A percentile compares a stretch with the other conserved stretches of the same genome.
Evolutionary conservation across 495 filamentous ascomycete species (phyloP).

Genomic region (Xylaria venustula): DNA sequence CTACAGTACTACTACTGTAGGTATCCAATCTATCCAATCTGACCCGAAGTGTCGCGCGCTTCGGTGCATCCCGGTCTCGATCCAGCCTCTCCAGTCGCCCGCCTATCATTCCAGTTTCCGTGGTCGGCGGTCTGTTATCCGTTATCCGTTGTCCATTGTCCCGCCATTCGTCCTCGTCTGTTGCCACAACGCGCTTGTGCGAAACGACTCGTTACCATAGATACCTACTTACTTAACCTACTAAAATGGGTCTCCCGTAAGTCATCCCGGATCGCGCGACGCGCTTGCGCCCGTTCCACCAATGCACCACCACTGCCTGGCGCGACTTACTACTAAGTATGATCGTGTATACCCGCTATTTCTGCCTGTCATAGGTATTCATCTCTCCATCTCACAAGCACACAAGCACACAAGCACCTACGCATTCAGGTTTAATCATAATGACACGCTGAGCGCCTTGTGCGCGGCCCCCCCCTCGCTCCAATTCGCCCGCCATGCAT

Average conservation of each 20-base stretch:
- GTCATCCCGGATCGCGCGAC: constrained; percentile 34
- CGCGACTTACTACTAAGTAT: no score
- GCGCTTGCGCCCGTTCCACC: constrained; percentile 13
- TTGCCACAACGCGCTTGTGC: constrained; percentile 13
- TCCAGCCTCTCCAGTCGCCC: not conserved
- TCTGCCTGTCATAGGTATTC: no score
- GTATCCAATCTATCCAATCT: not conserved
- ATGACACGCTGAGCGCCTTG: no score
- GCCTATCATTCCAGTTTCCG: not conserved
- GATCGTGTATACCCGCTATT: no score
- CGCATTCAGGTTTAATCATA: no score
- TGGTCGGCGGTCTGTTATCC: not conserved
- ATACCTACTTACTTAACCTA: no score
- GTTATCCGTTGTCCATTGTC: not conserved
- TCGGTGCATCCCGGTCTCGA: not conserved
- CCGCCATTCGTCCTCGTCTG: not conserved
- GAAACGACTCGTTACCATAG: constrained; percentile 9
- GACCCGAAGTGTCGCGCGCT: not conserved
- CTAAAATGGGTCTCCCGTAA: constrained; percentile 80
- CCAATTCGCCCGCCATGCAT: not conserved
- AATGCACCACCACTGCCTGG: no score
- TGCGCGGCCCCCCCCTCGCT: no score
- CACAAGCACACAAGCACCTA: no score
- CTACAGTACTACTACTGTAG: no score
- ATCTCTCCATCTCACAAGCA: no score